A percentile compares a stretch with the other conserved stretches of the same genome.
These are phyloP conservation scores for Sclerotinia spermophila DNA, from an alignment of 2,329 filamentous ascomycete genomes.

Conservation along the genomic window DNA sequence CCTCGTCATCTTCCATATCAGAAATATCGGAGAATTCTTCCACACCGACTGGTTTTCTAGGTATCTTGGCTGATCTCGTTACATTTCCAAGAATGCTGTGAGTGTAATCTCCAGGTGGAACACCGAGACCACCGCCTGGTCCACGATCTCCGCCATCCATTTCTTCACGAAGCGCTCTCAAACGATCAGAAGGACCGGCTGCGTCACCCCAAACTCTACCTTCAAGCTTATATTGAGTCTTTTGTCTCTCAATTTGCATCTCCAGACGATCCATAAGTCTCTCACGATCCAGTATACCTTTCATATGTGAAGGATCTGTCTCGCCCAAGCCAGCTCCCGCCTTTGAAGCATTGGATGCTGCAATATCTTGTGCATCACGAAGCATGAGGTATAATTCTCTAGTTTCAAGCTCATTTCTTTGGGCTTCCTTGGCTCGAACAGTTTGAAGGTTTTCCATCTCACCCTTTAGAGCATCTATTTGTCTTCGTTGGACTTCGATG, in stretches of 20 bases:
- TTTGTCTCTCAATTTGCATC: slow-evolving; percentile 92
- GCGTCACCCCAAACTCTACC: slow-evolving; percentile 84
- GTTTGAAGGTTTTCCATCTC: slow-evolving; percentile 85
- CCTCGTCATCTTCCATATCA: slow-evolving; percentile 46
- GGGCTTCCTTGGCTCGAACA: slow-evolving; percentile 81
- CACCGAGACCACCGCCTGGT: slow-evolving; percentile 26
- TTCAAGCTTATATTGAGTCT: slow-evolving; percentile 96
- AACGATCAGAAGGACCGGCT: slow-evolving; percentile 81
- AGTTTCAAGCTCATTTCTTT: slow-evolving; percentile 93
- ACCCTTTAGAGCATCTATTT: slow-evolving; percentile 82
- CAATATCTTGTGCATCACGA: slow-evolving; percentile 92
- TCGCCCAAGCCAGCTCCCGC: slow-evolving; percentile 48
- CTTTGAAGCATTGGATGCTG: slow-evolving; percentile 74
- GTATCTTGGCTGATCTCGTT: slow-evolving; percentile 55
- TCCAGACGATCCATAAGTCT: slow-evolving; percentile 89
- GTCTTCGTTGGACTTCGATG: slow-evolving; percentile 82
- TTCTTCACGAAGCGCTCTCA: slow-evolving; percentile 86
- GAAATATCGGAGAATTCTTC: slow-evolving; percentile 34
- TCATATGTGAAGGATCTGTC: slow-evolving; percentile 72
- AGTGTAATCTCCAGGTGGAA: slow-evolving; percentile 60
- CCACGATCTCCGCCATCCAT: slow-evolving; percentile 70
- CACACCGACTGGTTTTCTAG: slow-evolving; percentile 50
- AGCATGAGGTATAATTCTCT: slow-evolving; percentile 98
- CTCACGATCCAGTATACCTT: slow-evolving; percentile 90
- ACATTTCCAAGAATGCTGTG: slow-evolving; percentile 73